These are phyloP conservation scores for Penicillium sp. DNA, from an alignment of 2,329 filamentous ascomycete genomes.

Conservation along the genomic window DNA sequence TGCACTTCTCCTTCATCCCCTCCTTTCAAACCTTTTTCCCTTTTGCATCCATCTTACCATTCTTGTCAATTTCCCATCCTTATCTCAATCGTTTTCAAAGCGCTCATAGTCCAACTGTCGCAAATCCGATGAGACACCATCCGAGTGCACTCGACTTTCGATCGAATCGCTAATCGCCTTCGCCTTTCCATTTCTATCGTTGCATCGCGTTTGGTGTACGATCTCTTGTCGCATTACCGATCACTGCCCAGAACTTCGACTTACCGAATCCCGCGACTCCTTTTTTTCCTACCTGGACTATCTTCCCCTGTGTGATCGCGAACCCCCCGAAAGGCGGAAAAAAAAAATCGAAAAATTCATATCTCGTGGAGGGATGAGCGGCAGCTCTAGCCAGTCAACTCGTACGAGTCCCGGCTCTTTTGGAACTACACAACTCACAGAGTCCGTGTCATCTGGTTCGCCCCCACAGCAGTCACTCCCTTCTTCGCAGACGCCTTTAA, in stretches of 20 bases:
- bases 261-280: constrained; percentile 3
- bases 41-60: constrained; percentile 13
- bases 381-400: constrained; percentile 42
- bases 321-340: constrained; percentile 1
- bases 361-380: constrained; percentile 40
- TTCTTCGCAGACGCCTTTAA: constrained; percentile 36
- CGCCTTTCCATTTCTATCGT: constrained; percentile 2
- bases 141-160: constrained; percentile 10
- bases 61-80: constrained; percentile 10
- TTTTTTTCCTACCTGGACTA: constrained; percentile 1
- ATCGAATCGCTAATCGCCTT: constrained; percentile 21
- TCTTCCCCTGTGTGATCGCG: constrained; percentile 17
- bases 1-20: constrained; percentile 19
- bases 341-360: not conserved
- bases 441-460: constrained; percentile 41
- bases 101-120: constrained; percentile 17
- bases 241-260: constrained; percentile 7
- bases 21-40: constrained; percentile 17
- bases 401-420: constrained; percentile 43
- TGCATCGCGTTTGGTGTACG: constrained; percentile 11
- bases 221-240: constrained; percentile 15
- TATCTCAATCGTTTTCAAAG: constrained; percentile 8
- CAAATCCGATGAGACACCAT: constrained; percentile 24
- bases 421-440: constrained; percentile 40
- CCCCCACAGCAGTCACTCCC: constrained; percentile 36